Evolutionary conservation across 2,329 filamentous ascomycete genomes (phyloP).

Genomic region (Cryphonectria nitschkei): DNA sequence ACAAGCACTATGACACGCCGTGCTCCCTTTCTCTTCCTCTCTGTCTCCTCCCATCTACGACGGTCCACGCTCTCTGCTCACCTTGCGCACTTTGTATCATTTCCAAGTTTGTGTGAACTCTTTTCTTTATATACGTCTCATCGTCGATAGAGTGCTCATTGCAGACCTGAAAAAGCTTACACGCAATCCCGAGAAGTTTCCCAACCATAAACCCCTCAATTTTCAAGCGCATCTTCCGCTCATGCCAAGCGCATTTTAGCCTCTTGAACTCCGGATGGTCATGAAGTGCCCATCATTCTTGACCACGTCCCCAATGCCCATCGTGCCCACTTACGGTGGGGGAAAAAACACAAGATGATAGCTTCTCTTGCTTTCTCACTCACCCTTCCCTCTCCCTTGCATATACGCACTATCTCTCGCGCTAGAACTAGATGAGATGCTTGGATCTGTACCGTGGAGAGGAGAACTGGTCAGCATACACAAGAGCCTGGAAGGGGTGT

Average conservation of each 20-base stretch:
- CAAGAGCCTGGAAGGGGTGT: not conserved
- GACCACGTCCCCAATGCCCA: constrained; percentile 23
- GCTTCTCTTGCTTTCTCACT: not conserved
- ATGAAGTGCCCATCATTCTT: constrained; percentile 30
- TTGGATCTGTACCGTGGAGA: constrained; percentile 56
- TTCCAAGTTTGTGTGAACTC: not conserved
- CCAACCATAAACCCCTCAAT: constrained; percentile 14
- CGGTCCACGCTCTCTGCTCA: not conserved
- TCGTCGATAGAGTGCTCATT: constrained; percentile 20
- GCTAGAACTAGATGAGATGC: constrained; percentile 66
- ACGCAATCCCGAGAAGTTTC: constrained; percentile 16
- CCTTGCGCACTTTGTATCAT: not conserved
- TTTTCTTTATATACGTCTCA: constrained; percentile 4
- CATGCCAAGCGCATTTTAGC: constrained; percentile 16
- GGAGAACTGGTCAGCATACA: constrained; percentile 19
- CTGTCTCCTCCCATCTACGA: too few species aligned
- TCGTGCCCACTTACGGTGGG: not conserved
- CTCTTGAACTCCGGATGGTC: constrained; percentile 30
- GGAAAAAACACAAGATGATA: not conserved
- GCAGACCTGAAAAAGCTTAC: constrained; percentile 23
- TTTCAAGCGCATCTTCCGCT: constrained; percentile 20
- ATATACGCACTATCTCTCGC: not conserved
- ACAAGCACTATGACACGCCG: not conserved
- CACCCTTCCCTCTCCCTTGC: not conserved
- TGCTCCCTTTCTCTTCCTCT: not conserved